A percentile compares a stretch with the other conserved stretches of the same genome.
Evolutionary conservation across 1,139 yeast species (phyloP).

Genomic region (Komagataea norvegica): DNA sequence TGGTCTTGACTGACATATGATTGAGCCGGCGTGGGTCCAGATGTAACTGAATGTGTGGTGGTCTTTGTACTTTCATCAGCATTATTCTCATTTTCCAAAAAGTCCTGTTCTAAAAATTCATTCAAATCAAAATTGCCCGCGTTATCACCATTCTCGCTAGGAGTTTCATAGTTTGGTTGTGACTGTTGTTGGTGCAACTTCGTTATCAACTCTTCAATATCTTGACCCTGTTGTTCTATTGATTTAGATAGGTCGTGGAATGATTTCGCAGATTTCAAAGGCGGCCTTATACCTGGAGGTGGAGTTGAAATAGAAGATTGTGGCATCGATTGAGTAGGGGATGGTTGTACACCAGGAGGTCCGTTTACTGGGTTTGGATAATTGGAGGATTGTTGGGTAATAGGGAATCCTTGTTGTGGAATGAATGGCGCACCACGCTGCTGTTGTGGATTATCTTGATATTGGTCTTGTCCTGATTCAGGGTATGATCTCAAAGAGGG

Average conservation of each 20-base stretch:
- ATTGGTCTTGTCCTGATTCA: no score
- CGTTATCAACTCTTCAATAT: conserved; percentile 22
- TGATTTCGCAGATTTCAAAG: conserved; percentile 10
- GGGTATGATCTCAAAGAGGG: no score
- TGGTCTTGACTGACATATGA: not conserved
- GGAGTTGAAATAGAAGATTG: conserved; percentile 2
- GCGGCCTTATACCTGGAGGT: conserved; percentile 8
- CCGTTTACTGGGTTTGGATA: not conserved
- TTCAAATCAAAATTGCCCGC: conserved; percentile 2
- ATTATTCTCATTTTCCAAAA: not conserved
- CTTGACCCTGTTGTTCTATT: conserved; percentile 24
- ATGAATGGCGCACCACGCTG: no score
- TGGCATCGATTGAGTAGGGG: not conserved
- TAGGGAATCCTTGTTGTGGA: not conserved
- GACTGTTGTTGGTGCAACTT: conserved; percentile 15
- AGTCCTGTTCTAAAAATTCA: conserved; percentile 8
- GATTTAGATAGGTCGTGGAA: conserved; percentile 20
- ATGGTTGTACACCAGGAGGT: no score
- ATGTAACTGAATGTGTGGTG: no score
- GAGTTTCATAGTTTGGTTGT: not conserved
- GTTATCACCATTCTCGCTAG: not conserved
- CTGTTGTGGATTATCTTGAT: no score
- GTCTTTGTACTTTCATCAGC: not conserved
- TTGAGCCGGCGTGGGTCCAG: not conserved
- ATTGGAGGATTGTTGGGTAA: not conserved